These are phyloP conservation scores for Phytophthora vignae DNA, from an alignment of 352 stramenopile species.

Conservation along the genomic window DNA sequence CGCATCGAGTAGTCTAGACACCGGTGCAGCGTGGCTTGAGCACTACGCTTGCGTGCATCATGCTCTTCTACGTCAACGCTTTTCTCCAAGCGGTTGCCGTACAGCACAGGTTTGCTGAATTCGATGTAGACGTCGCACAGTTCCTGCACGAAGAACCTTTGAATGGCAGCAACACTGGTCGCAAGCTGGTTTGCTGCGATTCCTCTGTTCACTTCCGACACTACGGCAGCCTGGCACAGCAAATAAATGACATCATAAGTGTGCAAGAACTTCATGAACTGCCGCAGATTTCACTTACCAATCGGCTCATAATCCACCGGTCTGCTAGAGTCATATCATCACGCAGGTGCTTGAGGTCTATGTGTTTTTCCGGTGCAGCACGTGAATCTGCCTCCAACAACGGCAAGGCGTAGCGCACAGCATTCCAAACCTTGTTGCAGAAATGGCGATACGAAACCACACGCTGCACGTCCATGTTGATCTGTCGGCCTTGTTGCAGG, in stretches of 20 bases:
- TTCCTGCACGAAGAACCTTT: slow-evolving; percentile 88
- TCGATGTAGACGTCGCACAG: slow-evolving; percentile 92
- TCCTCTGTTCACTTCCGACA: slow-evolving; percentile 67
- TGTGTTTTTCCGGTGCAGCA: background rate
- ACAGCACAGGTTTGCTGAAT: slow-evolving; percentile 86
- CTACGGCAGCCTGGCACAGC: slow-evolving; percentile 52
- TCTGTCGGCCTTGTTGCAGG: slow-evolving; percentile 86
- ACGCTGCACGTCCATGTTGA: slow-evolving; percentile 90
- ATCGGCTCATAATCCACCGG: slow-evolving; percentile 86
- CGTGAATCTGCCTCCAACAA: slow-evolving; percentile 46
- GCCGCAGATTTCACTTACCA: slow-evolving; percentile 46
- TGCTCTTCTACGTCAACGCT: slow-evolving; percentile 40
- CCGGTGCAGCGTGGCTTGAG: slow-evolving; percentile 94
- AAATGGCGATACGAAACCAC: slow-evolving; percentile 89
- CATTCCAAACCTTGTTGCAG: slow-evolving; percentile 93
- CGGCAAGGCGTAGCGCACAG: slow-evolving; percentile 77
- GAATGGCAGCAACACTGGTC: slow-evolving; percentile 69
- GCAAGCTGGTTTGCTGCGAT: slow-evolving; percentile 79
- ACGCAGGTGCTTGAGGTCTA: slow-evolving; percentile 39
- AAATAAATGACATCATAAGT: background rate
- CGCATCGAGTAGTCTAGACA: slow-evolving; percentile 96
- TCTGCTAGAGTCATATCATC: slow-evolving; percentile 70
- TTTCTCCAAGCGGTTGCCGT: slow-evolving; percentile 72
- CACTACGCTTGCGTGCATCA: slow-evolving; percentile 67
- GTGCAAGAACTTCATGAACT: background rate